A percentile compares a stretch with the other conserved stretches of the same genome.
phyloP scores from a whole-genome alignment of 163 green algal genomes.

The Smithsoniella earleae region DNA sequence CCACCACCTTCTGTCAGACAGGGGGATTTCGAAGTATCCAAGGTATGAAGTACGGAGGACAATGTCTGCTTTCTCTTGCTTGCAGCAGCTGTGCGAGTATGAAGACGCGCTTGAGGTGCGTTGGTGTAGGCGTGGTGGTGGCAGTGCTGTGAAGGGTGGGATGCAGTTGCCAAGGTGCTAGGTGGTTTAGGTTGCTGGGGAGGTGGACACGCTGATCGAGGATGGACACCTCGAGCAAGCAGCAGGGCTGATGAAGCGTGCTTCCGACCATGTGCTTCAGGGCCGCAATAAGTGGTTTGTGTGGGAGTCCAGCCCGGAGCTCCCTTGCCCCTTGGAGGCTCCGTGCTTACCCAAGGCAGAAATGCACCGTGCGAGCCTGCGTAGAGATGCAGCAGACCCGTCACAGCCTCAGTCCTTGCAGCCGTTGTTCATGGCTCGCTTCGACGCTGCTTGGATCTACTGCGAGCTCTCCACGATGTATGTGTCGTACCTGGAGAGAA shows the following conservation, averaged over 20 bases:
- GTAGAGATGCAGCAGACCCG: too few relatives aligned
- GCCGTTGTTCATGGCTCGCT: constrained; percentile 47
- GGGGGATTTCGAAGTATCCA: constrained; percentile 50
- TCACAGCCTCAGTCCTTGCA: not conserved
- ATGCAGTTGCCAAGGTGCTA: not conserved
- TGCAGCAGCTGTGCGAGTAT: constrained; percentile 58
- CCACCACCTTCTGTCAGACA: constrained; percentile 52
- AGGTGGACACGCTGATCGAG: not conserved
- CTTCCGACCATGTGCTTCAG: not conserved
- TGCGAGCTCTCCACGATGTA: constrained; percentile 56
- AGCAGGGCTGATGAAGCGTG: not conserved
- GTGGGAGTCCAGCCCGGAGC: not conserved
- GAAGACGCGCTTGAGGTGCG: constrained; percentile 56
- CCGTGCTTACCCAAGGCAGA: too few relatives aligned
- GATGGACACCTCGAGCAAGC: not conserved
- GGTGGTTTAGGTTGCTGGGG: not conserved
- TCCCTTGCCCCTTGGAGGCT: not conserved
- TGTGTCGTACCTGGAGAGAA: constrained; percentile 62
- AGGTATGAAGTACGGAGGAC: constrained; percentile 45
- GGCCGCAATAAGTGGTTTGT: constrained; percentile 19
- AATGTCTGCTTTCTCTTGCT: constrained; percentile 40
- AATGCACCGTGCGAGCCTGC: too few relatives aligned
- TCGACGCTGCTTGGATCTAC: constrained; percentile 61
- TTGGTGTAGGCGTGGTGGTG: not conserved
- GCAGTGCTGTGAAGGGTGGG: too few relatives aligned